phyloP scores from a whole-genome alignment of 2,329 filamentous ascomycete species.

The Pyrenophora graminea region DNA sequence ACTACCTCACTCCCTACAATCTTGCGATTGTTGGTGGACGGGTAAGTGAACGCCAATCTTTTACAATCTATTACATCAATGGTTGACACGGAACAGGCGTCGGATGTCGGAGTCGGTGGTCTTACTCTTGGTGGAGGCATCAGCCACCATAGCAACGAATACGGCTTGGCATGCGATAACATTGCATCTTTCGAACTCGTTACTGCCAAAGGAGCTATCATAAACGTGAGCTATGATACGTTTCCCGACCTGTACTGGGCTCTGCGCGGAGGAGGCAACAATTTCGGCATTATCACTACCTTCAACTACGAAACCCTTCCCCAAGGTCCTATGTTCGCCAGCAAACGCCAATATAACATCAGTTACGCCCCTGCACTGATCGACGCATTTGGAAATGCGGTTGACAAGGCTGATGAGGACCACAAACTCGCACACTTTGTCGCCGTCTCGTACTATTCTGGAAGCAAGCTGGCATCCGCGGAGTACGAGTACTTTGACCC shows the following conservation, averaged over 20 bases:
- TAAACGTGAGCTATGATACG: constrained; percentile 21
- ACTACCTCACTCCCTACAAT: constrained; percentile 23
- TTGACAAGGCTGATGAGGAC: constrained; percentile 20
- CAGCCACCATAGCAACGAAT: neutral
- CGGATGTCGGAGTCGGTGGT: constrained; percentile 25
- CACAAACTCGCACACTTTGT: constrained; percentile 28
- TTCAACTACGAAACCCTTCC: constrained; percentile 27
- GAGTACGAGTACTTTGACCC: constrained; percentile 28
- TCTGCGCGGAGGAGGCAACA: constrained; percentile 42
- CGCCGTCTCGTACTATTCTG: constrained; percentile 10
- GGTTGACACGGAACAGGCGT: constrained; percentile 6
- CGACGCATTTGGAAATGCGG: constrained; percentile 24
- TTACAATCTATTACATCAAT: neutral
- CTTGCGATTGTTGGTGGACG: constrained; percentile 38
- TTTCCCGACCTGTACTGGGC: constrained; percentile 49
- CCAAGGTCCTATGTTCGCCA: constrained; percentile 10
- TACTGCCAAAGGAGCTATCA: constrained; percentile 23
- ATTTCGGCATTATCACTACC: constrained; percentile 42
- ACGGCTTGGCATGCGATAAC: constrained; percentile 37
- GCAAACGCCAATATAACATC: constrained; percentile 12
- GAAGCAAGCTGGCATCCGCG: constrained; percentile 17
- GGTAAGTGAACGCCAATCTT: constrained; percentile 8
- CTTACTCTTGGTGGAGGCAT: constrained; percentile 29
- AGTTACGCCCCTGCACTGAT: constrained; percentile 18
- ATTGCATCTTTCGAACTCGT: constrained; percentile 42